Percentiles rank a stretch among this genome's conserved stretches.
Conservation (phyloP, 2,329 filamentous ascomycete genomes). For the Aspergillus felis region DNA sequence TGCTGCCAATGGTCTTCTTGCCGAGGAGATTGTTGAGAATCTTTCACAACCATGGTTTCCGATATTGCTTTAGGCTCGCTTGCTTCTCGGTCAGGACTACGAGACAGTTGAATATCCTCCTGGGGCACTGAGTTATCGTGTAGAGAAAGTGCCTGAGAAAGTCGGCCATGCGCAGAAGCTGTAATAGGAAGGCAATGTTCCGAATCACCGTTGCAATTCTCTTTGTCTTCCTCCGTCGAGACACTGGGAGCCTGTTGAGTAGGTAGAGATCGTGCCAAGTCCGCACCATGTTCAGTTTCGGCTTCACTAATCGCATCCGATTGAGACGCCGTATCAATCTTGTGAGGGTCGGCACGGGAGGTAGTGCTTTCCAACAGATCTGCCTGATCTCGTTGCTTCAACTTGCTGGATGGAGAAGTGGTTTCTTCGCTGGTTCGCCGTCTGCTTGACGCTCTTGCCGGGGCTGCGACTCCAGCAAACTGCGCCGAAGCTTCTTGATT, state of each 20-base stretch:
- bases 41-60: conserved; percentile 33
- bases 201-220: conserved; percentile 37
- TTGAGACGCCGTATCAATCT: conserved; percentile 15
- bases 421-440: conserved; percentile 1
- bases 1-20: conserved; percentile 6
- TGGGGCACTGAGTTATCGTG: conserved; percentile 15
- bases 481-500: conserved; percentile 33
- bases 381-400: conserved; percentile 4
- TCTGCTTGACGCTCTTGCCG: conserved; percentile 19
- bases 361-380: conserved; percentile 7
- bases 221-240: conserved; percentile 45
- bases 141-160: conserved; percentile 35
- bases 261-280: conserved; percentile 22
- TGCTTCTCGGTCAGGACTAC: conserved; percentile 3
- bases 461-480: conserved; percentile 34
- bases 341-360: conserved; percentile 17
- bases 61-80: conserved; percentile 21
- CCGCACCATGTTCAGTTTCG: conserved; percentile 47
- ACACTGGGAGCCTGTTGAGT: conserved; percentile 27
- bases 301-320: conserved; percentile 35
- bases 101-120: not conserved
- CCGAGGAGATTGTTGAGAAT: conserved; percentile 34
- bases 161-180: conserved; percentile 33
- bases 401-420: conserved; percentile 2
- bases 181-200: conserved; percentile 26